Evolutionary conservation across 139 green algal genomes (phyloP), one percentile per base, ranked within the genome.

Genomic region (Eudorina sp.): DNA sequence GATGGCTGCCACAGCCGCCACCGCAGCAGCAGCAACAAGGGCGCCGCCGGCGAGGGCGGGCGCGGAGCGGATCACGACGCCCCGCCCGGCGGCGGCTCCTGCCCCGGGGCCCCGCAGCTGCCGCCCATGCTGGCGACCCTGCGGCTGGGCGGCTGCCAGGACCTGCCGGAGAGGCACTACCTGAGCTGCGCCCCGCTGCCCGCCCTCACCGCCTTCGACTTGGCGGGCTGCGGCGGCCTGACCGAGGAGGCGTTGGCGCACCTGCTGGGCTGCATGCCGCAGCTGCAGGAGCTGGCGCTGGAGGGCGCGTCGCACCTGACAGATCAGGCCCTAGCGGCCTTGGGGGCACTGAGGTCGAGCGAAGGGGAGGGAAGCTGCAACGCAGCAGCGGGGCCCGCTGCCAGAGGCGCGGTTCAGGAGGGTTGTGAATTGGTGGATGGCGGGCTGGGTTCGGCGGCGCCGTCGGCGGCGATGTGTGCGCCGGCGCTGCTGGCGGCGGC

Each of bases 141-240:
- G 81, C 62, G 45, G 13, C 64, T 87, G 81, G 62, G 62, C 31
- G 60, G 53, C 16, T 87, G 81, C 64, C 36, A 87, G 81, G 81
- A 41, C n/a, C 31, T 60, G 64, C 31, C 81, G 19, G 62, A 78
- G 27, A 23, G 21, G 9, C 19, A 58, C 45, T 87, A 51, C 23
- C 18, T 18, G 38, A 29, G 38, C 34, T 75, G 41, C 23, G 62
- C 45, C 34, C 81, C 8, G 43, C 43, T 78, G 41, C 81, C 81
- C 21, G 3, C n/a, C 2, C 81, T 87, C 4, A 87, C 81, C 2
- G 11, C 45, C 0, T 45, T 13, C 41, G 4, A 77, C 14, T 41
- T 87, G 41, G 48, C 62, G 18, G 81, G 62, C 16, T 87, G 81
- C 46, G 19, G 19, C 13, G 45, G 81, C 41, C 64, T 87, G n/a